A percentile compares a stretch with the other conserved stretches of the same genome.
These are phyloP conservation scores for Pseudocercospora fuligena DNA, from an alignment of 2,329 filamentous ascomycete genomes.

Conservation along the genomic window DNA sequence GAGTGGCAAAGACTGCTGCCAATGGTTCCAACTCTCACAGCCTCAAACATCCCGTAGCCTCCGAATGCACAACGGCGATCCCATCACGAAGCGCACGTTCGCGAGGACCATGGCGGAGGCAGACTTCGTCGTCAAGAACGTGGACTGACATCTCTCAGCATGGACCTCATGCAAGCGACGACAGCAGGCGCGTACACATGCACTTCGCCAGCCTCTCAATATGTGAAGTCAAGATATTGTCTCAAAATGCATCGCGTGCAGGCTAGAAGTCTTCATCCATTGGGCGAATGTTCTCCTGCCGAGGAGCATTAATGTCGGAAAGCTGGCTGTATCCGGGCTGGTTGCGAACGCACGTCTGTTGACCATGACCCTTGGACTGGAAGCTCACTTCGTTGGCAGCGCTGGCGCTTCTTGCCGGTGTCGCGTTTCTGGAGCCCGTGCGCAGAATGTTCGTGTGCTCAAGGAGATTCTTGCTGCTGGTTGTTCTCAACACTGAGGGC, in stretches of 20 bases:
- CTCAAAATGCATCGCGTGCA: background rate
- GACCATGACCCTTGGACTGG: background rate
- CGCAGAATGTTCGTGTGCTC: conserved; percentile 31
- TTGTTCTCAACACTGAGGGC: conserved; percentile 7
- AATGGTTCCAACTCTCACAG: conserved; percentile 3
- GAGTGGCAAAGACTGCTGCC: conserved; percentile 1
- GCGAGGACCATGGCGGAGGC: background rate
- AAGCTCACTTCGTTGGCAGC: conserved; percentile 2
- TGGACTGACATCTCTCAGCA: background rate
- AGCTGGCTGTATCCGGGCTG: background rate
- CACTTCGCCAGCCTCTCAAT: background rate
- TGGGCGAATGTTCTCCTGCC: conserved; percentile 16
- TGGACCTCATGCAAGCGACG: background rate
- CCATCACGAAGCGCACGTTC: background rate
- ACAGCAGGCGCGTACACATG: background rate
- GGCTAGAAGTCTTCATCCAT: background rate
- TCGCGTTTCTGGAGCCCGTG: background rate
- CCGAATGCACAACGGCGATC: conserved; percentile 7
- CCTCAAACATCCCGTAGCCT: conserved; percentile 2
- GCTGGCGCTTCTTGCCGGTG: background rate
- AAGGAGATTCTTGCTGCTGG: conserved; percentile 28
- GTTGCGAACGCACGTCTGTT: conserved; percentile 11
- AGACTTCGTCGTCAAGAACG: background rate
- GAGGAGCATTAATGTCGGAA: conserved; percentile 4
- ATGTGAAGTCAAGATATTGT: background rate